Base-by-base conservation (phyloP, 164 flowering plant species). In the Piper betle region DNA sequence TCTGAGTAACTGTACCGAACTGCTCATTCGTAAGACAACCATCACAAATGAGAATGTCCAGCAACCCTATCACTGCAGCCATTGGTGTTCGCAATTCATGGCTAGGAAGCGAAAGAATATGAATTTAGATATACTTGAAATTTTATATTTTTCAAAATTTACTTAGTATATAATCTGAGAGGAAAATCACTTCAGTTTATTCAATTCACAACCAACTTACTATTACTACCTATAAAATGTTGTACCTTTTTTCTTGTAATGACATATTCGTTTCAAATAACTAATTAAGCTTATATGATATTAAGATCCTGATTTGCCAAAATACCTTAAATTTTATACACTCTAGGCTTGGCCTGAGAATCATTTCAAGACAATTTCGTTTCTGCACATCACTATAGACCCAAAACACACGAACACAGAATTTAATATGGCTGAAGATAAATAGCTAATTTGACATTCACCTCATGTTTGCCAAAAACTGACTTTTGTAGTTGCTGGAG, bases 391-490 rank as follows among this genome's bases (percentile, higher is more conserved):
- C 33, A 25, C 33, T 25, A 25, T 25, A 1, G 33, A 25, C 33
- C 33, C 33, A 25, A 25, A 25, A 25, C 33, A 25, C 2, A 25
- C 33, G 33, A 25, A 25, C 33, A 25, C 33, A 25, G 33, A 15
- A 15, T 2, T 58, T 37, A 43, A 33, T 39, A 20, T 10, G 1
- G 10, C 11, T 16, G 42, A 52, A 39, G 54, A 7, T 39, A 52
- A 52, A 17, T 63, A 53, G 39, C 48, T 57, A 6, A 64, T 67
- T 68, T 46, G 50, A 46, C 50, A 10, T 46, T 46, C 38, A 83
- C 98, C 98, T 93, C 97, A 90, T 93, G 64, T 93, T 93, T 69
- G 98, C 98, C 55, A 93, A 69, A 78, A 93, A 93, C 73, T 93
- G 98, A 74, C 96, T 93, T 71, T 93, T 93, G 72, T 86, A 93